Conservation (phyloP, 208 protist species). For the Leishmania guyanensis region DNA sequence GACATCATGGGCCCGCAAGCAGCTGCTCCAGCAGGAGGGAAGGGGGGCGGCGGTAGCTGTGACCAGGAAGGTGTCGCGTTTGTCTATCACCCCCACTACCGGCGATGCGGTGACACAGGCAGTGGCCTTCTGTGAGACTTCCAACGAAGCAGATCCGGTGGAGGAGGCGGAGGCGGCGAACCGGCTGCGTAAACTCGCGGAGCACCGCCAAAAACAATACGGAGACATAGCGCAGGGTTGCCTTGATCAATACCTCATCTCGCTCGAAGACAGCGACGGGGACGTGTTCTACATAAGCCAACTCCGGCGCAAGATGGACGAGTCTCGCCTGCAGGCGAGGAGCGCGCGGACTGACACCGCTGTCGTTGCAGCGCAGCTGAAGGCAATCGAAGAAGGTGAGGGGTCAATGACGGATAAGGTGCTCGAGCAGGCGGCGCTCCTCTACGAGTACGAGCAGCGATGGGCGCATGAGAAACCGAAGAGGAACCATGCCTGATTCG, state of each 20-base stretch:
- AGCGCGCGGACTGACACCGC: constrained; percentile 15
- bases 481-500: neutral
- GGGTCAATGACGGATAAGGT: constrained; percentile 7
- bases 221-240: constrained; percentile 26
- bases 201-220: constrained; percentile 16
- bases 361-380: constrained; percentile 7
- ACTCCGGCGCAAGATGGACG: constrained; percentile 20
- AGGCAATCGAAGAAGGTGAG: constrained; percentile 14
- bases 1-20: constrained; percentile 38
- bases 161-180: neutral
- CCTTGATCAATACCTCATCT: constrained; percentile 43
- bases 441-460: constrained; percentile 11
- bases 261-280: constrained; percentile 51
- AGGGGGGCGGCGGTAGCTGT: no score
- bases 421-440: constrained; percentile 2
- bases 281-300: constrained; percentile 34
- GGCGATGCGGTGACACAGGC: neutral
- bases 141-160: neutral
- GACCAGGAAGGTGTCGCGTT: neutral
- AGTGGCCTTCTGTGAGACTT: constrained; percentile 1
- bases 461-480: constrained; percentile 22
- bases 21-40: constrained; percentile 2
- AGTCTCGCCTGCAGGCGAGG: constrained; percentile 11
- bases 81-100: neutral
- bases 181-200: neutral